Evolutionary conservation across 345 rosid genomes (phyloP).

Genomic region (Boechera divaricarpa): DNA sequence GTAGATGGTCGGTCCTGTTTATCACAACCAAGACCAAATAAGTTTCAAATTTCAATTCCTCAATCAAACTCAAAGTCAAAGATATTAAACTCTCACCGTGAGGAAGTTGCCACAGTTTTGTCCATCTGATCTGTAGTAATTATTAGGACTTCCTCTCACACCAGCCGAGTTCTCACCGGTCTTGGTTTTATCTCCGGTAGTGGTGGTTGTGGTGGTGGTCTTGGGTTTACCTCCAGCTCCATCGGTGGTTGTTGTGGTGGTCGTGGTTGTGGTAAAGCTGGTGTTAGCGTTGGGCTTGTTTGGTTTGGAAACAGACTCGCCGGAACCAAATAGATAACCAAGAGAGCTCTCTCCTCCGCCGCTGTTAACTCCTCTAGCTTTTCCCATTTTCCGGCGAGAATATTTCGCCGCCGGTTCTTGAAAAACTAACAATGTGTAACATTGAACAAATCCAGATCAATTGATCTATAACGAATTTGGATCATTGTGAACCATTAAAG

Average conservation of each 20-base stretch:
- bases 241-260: constrained; percentile 44
- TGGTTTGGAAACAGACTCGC: constrained; percentile 59
- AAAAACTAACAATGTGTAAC: constrained; percentile 29
- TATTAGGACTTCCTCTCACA: constrained; percentile 66
- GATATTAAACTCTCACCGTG: constrained; percentile 47
- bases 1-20: constrained; percentile 62
- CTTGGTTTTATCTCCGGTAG: constrained; percentile 46
- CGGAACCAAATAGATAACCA: constrained; percentile 83
- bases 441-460: background rate
- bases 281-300: constrained; percentile 41
- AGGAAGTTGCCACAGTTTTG: constrained; percentile 88
- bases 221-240: constrained; percentile 60
- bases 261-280: constrained; percentile 43
- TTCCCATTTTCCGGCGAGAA: constrained; percentile 60
- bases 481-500: background rate
- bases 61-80: background rate
- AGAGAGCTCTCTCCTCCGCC: constrained; percentile 95
- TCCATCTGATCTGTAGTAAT: constrained; percentile 78
- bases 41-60: background rate
- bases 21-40: constrained; percentile 14
- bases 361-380: constrained; percentile 69
- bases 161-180: constrained; percentile 66
- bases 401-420: constrained; percentile 17
- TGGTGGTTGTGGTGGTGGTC: constrained; percentile 45
- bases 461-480: constrained; percentile 14